These are phyloP conservation scores for Psilocybe cubensis DNA, from an alignment of 768 basidiomycete species.

Conservation along the genomic window DNA sequence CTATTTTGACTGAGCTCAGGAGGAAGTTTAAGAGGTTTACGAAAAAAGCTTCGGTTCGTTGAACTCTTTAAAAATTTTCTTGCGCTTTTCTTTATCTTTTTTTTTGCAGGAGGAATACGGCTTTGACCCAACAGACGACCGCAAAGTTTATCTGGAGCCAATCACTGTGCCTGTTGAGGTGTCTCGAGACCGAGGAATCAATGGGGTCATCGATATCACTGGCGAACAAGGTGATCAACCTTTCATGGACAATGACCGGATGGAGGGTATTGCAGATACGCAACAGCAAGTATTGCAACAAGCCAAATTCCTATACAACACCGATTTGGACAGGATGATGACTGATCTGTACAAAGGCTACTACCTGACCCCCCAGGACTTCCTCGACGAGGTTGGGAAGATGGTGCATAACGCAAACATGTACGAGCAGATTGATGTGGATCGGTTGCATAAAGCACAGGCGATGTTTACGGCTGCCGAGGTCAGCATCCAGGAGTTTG, in stretches of 20 bases:
- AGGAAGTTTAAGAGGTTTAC: slow-evolving; percentile 92
- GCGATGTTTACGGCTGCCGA: slow-evolving; percentile 88
- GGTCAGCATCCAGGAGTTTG: slow-evolving; percentile 87
- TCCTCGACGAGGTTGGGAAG: slow-evolving; percentile 81
- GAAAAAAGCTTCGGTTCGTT: slow-evolving; percentile 73
- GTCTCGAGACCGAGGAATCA: slow-evolving; percentile 31
- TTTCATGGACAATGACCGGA: slow-evolving; percentile 25
- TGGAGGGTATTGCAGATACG: slow-evolving; percentile 42
- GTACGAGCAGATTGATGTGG: slow-evolving; percentile 63
- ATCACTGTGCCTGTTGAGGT: slow-evolving; percentile 28
- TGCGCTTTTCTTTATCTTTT: slow-evolving; percentile 15
- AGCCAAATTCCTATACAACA: slow-evolving; percentile 67
- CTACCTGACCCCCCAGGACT: slow-evolving; percentile 87
- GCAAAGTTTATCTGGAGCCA: slow-evolving; percentile 26
- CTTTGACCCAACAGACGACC: slow-evolving; percentile 40
- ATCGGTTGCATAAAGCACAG: slow-evolving; percentile 80
- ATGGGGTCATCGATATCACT: slow-evolving; percentile 48
- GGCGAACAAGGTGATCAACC: slow-evolving; percentile 37
- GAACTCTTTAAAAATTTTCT: not conserved
- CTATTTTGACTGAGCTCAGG: slow-evolving; percentile 86
- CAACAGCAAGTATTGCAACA: slow-evolving; percentile 41
- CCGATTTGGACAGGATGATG: slow-evolving; percentile 94
- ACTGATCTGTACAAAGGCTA: slow-evolving; percentile 79
- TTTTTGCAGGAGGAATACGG: slow-evolving; percentile 72
- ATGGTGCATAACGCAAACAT: slow-evolving; percentile 77